These are phyloP conservation scores for Comarum palustre DNA, from an alignment of 306 rosid species.

Conservation along the genomic window DNA sequence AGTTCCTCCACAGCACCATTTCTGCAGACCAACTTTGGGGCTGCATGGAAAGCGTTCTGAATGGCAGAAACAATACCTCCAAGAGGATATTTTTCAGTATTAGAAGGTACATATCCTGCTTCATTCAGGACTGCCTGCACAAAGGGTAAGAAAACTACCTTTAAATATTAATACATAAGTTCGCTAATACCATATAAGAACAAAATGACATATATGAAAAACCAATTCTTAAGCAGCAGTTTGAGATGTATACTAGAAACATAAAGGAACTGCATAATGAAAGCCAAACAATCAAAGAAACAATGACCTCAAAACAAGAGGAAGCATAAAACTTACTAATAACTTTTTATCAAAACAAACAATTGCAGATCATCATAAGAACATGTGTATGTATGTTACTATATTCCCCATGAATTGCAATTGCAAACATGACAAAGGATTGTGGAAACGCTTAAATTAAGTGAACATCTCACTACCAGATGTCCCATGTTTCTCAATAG, in stretches of 20 bases:
- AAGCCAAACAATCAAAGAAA: not conserved
- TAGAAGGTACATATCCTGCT: conserved; percentile 83
- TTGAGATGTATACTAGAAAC: not conserved
- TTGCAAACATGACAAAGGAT: not conserved
- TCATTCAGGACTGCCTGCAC: conserved; percentile 66
- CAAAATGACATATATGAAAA: not conserved
- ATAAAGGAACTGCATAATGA: not conserved
- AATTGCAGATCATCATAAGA: not conserved
- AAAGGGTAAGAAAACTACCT: conserved; percentile 12
- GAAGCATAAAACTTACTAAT: not conserved
- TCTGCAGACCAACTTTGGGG: conserved; percentile 68
- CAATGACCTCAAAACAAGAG: not conserved
- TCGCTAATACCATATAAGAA: not conserved
- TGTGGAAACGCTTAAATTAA: not conserved
- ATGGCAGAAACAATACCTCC: conserved; percentile 88
- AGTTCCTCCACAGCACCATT: conserved; percentile 70
- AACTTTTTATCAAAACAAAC: not conserved
- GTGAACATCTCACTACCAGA: not conserved
- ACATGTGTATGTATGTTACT: not conserved
- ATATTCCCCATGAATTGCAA: not conserved
- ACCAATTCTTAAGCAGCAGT: not conserved
- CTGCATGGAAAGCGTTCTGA: conserved; percentile 75
- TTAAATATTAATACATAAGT: not conserved
- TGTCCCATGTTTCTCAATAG: not conserved
- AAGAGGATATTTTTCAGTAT: conserved; percentile 82